Evolutionary conservation across 2,329 filamentous ascomycete species (phyloP).

Genomic region (Aureobasidium uvarum): DNA sequence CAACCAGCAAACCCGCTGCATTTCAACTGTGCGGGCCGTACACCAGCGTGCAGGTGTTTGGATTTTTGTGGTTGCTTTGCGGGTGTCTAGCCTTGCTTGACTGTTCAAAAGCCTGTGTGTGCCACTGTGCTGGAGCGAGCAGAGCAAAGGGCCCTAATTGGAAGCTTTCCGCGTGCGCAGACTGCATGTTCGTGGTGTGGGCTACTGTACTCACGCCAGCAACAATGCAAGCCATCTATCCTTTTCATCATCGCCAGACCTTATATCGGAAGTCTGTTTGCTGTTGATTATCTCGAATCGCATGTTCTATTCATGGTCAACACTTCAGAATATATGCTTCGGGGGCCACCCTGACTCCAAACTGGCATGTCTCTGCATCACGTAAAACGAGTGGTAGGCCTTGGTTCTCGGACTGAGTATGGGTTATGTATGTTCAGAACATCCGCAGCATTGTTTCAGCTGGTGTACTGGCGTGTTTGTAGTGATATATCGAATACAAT

Average conservation of each 20-base stretch:
- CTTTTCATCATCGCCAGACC: background rate
- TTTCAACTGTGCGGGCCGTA: constrained; percentile 19
- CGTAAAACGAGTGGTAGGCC: background rate
- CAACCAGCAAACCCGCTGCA: constrained; percentile 10
- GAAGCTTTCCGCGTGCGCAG: background rate
- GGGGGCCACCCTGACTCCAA: background rate
- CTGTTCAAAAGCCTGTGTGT: background rate
- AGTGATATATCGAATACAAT: too few species aligned
- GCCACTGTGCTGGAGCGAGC: background rate
- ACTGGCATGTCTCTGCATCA: background rate
- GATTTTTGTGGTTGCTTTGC: background rate
- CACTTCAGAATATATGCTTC: too few species aligned
- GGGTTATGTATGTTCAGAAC: background rate
- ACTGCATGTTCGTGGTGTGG: background rate
- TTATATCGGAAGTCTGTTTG: background rate
- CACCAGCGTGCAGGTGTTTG: constrained; percentile 10
- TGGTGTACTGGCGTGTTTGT: too few species aligned
- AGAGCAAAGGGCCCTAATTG: background rate
- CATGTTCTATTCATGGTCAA: background rate
- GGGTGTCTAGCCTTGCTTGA: constrained; percentile 4
- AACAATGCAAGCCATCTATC: background rate
- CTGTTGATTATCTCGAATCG: background rate
- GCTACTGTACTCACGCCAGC: background rate
- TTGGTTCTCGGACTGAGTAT: background rate
- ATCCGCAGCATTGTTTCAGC: too few species aligned